These are phyloP conservation scores for Geranium brycei DNA, from an alignment of 345 rosid species.

Conservation along the genomic window DNA sequence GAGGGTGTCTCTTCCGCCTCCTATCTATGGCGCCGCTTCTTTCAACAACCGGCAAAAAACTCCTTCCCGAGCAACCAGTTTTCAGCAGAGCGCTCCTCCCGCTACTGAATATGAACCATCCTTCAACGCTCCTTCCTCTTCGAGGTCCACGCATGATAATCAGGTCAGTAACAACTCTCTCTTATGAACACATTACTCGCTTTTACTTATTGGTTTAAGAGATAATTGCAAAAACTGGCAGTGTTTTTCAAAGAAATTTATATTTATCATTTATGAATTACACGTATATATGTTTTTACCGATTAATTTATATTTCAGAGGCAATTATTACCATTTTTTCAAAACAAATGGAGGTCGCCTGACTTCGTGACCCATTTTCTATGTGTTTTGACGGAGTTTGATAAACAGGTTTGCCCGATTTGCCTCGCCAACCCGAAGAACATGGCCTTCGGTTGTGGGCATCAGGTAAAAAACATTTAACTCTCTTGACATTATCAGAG, in stretches of 20 bases:
- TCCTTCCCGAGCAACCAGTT: conserved; percentile 18
- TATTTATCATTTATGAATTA: no score
- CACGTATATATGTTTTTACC: no score
- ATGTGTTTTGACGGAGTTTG: no score
- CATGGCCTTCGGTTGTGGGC: conserved; percentile 48
- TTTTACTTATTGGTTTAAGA: no score
- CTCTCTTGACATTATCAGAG: background rate
- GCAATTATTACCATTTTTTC: no score
- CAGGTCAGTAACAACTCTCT: conserved; percentile 12
- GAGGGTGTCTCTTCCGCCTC: conserved; percentile 32
- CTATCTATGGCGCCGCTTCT: conserved; percentile 16
- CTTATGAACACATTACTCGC: background rate
- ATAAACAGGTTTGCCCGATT: conserved; percentile 38
- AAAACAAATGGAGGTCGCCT: no score
- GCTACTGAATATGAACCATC: conserved; percentile 12
- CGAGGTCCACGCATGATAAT: conserved; percentile 18
- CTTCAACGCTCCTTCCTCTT: conserved; percentile 10
- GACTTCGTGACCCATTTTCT: no score
- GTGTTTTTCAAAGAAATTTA: no score
- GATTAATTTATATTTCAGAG: no score
- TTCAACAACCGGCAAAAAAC: conserved; percentile 5
- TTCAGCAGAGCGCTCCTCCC: conserved; percentile 18
- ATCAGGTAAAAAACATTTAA: conserved; percentile 23
- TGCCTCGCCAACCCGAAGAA: conserved; percentile 29
- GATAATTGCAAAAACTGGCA: no score